Evolutionary conservation across 805 yeast species (phyloP).

Genomic region (Sugiyamaella marilandica): DNA sequence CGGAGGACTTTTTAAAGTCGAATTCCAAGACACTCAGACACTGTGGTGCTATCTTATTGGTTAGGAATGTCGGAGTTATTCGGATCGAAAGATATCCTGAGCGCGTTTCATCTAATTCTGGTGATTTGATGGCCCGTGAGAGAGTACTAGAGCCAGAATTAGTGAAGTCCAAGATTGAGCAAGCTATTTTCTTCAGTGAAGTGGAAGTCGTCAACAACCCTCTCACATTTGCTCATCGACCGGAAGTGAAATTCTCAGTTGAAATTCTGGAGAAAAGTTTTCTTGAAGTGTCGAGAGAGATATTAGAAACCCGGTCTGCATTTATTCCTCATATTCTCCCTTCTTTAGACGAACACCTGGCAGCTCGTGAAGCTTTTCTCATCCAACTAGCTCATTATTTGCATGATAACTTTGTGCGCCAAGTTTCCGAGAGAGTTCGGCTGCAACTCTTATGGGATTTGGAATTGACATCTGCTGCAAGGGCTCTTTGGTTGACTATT

Average conservation of each 20-base stretch:
- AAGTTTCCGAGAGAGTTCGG: conserved; percentile 36
- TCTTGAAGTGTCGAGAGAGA: conserved; percentile 46
- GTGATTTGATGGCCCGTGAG: conserved; percentile 9
- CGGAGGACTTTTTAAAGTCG: conserved; percentile 36
- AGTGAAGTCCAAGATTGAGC: conserved; percentile 72
- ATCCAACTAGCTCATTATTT: conserved; percentile 44
- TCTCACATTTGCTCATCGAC: conserved; percentile 42
- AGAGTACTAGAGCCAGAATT: conserved; percentile 30
- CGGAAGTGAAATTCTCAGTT: conserved; percentile 41
- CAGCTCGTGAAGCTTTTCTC: conserved; percentile 43
- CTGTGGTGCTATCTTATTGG: conserved; percentile 46
- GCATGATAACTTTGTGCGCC: conserved; percentile 41
- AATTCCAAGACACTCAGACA: conserved; percentile 30
- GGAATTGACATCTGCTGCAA: conserved; percentile 47
- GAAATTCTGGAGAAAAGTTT: conserved; percentile 51
- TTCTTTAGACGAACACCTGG: conserved; percentile 48
- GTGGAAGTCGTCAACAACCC: conserved; percentile 37
- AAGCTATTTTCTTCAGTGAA: conserved; percentile 62
- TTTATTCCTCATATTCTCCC: conserved; percentile 53
- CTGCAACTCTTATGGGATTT: conserved; percentile 37
- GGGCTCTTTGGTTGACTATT: conserved; percentile 36
- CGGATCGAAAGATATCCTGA: conserved; percentile 47
- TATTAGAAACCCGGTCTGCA: conserved; percentile 50
- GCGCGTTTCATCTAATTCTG: conserved; percentile 3
- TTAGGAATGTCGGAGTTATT: conserved; percentile 57